Percentiles rank a stretch among this genome's conserved stretches.
Conservation (phyloP, 176 grass and related monocot species). For the Carex kokanica region DNA sequence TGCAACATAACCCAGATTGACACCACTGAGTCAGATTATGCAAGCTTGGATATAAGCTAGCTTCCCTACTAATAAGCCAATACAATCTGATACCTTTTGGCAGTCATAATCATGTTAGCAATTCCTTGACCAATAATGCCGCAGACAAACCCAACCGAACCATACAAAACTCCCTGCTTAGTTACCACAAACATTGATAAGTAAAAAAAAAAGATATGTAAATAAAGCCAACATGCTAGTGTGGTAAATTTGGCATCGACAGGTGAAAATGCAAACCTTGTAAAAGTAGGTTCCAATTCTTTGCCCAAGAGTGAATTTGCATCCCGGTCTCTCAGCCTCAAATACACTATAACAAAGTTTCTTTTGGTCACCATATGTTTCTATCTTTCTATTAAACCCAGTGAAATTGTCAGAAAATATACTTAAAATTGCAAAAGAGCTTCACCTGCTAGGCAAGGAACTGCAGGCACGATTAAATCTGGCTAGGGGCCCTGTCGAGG, state of each 20-base stretch:
- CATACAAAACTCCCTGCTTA: slow-evolving; percentile 84
- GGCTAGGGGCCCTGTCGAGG: slow-evolving; percentile 43
- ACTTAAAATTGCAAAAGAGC: not conserved
- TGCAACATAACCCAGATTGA: slow-evolving; percentile 10
- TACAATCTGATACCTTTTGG: slow-evolving; percentile 56
- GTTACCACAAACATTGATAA: slow-evolving; percentile 7
- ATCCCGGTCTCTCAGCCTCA: slow-evolving; percentile 93
- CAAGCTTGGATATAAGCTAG: not conserved
- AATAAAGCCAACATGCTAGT: not conserved
- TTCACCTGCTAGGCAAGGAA: slow-evolving; percentile 92
- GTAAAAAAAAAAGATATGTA: slow-evolving; percentile 11
- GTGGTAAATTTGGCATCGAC: not conserved
- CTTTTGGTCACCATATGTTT: not conserved
- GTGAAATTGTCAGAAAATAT: not conserved
- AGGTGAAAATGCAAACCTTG: slow-evolving; percentile 49
- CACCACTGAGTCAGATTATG: slow-evolving; percentile 1
- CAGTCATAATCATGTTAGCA: slow-evolving; percentile 87
- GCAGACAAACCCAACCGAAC: slow-evolving; percentile 88
- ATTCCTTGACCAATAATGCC: slow-evolving; percentile 92
- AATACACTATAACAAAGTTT: slow-evolving; percentile 53
- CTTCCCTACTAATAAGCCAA: not conserved
- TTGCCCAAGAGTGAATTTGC: slow-evolving; percentile 79
- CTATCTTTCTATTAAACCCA: not conserved
- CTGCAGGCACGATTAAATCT: slow-evolving; percentile 53
- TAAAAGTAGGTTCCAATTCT: slow-evolving; percentile 90